Percentiles rank a stretch among this genome's conserved stretches.
Conservation (phyloP, 148 eudicot genomes). For the Silene conica region DNA sequence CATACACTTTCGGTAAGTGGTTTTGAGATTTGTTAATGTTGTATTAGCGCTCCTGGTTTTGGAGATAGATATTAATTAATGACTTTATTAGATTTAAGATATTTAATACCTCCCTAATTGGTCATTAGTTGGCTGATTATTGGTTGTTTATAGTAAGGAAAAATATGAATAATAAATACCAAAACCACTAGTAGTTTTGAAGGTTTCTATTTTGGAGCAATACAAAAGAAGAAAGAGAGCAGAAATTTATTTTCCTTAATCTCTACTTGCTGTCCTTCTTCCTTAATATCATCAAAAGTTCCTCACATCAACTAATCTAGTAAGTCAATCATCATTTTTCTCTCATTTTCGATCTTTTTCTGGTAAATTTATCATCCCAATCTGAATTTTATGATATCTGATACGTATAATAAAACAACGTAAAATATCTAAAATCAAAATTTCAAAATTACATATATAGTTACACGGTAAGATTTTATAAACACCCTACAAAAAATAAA, state of each 20-base stretch:
- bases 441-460: too few species aligned
- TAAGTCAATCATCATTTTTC: constrained; percentile 25
- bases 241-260: constrained; percentile 4
- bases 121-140: neutral
- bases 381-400: neutral
- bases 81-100: neutral
- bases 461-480: too few species aligned
- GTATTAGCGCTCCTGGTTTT: constrained; percentile 28
- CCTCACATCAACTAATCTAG: constrained; percentile 16
- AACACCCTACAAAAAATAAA: too few species aligned
- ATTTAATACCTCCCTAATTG: neutral
- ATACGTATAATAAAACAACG: neutral
- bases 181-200: constrained; percentile 7
- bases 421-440: too few species aligned
- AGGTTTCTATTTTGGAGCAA: constrained; percentile 19
- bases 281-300: constrained; percentile 25
- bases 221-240: constrained; percentile 13
- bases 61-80: neutral
- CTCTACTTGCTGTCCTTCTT: neutral
- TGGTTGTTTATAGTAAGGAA: neutral
- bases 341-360: neutral
- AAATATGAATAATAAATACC: neutral
- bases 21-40: constrained; percentile 11
- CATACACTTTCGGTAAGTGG: constrained; percentile 7
- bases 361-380: neutral